Percentiles rank a stretch among this genome's conserved stretches.
phyloP scores from a whole-genome alignment of 2,329 filamentous ascomycete species.

The Penicillium polonicum region DNA sequence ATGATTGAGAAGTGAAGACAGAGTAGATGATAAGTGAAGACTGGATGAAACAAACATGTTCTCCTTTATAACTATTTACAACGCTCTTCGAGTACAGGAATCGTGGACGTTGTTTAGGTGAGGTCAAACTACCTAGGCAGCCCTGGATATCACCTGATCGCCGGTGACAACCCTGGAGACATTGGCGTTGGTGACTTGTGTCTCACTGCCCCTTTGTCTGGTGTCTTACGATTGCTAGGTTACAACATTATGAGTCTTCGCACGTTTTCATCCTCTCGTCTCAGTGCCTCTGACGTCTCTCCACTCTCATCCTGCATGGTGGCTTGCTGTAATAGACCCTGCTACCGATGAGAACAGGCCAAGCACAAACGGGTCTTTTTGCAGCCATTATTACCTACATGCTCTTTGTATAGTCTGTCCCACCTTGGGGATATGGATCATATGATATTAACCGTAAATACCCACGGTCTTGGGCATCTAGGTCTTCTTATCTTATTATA shows the following conservation, averaged over 20 bases:
- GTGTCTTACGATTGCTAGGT: background rate
- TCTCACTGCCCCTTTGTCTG: slow-evolving; percentile 10
- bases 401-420: background rate
- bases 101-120: too few relatives aligned
- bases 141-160: too few relatives aligned
- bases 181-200: slow-evolving; percentile 6
- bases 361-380: background rate
- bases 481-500: background rate
- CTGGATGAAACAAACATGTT: too few relatives aligned
- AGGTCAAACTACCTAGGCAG: too few relatives aligned
- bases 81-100: too few relatives aligned
- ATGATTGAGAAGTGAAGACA: too few relatives aligned
- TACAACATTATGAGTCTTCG: background rate
- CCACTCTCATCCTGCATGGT: slow-evolving; percentile 10
- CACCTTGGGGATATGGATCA: background rate
- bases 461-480: background rate
- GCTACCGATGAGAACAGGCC: background rate
- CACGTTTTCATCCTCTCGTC: background rate
- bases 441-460: background rate
- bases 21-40: too few relatives aligned
- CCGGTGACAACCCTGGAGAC: too few relatives aligned
- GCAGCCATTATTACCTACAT: background rate
- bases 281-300: slow-evolving; percentile 2
- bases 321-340: slow-evolving; percentile 12
- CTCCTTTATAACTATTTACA: too few relatives aligned